Evolutionary conservation across 1,284 basidiomycete species (phyloP).

Genomic region (Termitomyces sp.): DNA sequence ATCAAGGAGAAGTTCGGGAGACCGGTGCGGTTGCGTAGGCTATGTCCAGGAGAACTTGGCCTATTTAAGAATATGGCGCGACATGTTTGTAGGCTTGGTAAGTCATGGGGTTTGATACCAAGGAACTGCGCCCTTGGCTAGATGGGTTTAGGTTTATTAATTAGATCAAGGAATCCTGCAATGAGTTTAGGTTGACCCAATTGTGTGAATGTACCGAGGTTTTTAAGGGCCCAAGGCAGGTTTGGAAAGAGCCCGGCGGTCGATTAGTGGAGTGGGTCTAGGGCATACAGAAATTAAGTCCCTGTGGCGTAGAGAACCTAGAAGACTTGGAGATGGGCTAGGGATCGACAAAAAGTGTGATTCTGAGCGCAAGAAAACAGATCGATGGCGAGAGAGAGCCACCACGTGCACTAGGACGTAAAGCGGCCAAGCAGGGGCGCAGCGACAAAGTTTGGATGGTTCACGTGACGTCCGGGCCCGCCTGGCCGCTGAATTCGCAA

Average conservation of each 20-base stretch:
- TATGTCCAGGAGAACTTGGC: background rate
- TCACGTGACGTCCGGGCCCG: background rate
- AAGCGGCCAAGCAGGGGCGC: too few relatives aligned
- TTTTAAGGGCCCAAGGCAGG: background rate
- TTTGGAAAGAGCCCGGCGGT: background rate
- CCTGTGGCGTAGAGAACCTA: constrained; percentile 4
- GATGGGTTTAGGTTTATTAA: background rate
- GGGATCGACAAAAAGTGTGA: background rate
- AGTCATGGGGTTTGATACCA: background rate
- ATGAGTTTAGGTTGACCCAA: background rate
- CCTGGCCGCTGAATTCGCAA: background rate
- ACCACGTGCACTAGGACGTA: too few relatives aligned
- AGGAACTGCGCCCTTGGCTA: background rate
- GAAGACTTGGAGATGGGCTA: background rate
- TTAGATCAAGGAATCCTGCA: background rate
- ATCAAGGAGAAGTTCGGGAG: constrained; percentile 5
- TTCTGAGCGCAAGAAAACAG: background rate
- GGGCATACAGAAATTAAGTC: background rate
- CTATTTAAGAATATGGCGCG: background rate
- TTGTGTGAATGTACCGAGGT: background rate
- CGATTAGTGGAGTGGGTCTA: background rate
- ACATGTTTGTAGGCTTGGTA: background rate
- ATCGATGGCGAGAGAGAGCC: background rate
- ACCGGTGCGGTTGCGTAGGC: background rate
- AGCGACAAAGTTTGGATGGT: background rate